These are phyloP conservation scores for Aspergillus novofumigatus DNA, from an alignment of 2,329 filamentous ascomycete genomes.

Conservation along the genomic window DNA sequence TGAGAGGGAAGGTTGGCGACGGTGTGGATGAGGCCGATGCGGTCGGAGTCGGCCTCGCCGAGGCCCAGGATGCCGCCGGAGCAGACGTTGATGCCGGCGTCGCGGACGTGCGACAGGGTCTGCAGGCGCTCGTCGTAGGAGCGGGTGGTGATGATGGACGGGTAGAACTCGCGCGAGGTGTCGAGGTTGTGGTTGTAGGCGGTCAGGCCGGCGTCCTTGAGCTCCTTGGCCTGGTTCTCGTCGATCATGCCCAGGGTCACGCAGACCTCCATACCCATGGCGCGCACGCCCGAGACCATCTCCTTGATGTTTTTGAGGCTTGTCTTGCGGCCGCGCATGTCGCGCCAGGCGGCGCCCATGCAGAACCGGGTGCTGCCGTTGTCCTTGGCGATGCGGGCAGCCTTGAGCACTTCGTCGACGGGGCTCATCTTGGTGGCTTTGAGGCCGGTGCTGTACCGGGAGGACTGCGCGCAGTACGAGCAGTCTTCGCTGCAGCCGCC, in stretches of 20 bases:
- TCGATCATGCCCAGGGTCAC: constrained; percentile 96
- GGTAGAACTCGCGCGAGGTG: constrained; percentile 85
- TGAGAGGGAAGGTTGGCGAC: constrained; percentile 75
- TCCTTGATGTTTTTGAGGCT: constrained; percentile 76
- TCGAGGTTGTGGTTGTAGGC: constrained; percentile 96
- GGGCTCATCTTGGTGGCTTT: constrained; percentile 74
- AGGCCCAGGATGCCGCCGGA: constrained; percentile 84
- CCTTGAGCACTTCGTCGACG: constrained; percentile 75
- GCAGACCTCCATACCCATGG: constrained; percentile 82
- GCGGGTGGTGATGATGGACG: constrained; percentile 77
- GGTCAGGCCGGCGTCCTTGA: constrained; percentile 78
- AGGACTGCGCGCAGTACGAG: constrained; percentile 87
- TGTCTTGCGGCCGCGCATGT: constrained; percentile 87
- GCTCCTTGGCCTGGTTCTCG: constrained; percentile 69
- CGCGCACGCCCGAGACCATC: constrained; percentile 79
- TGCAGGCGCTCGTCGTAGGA: constrained; percentile 81
- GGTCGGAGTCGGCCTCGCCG: constrained; percentile 73
- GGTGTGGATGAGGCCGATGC: constrained; percentile 77
- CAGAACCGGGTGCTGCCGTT: constrained; percentile 90
- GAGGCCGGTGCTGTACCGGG: constrained; percentile 72
- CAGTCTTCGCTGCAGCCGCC: constrained; percentile 91
- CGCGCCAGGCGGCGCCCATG: constrained; percentile 91
- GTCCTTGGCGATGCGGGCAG: constrained; percentile 70
- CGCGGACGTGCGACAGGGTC: constrained; percentile 73
- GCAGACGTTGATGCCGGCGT: constrained; percentile 86